phyloP scores from a whole-genome alignment of 305 asterid species.

The Caryopteris hybrid region DNA sequence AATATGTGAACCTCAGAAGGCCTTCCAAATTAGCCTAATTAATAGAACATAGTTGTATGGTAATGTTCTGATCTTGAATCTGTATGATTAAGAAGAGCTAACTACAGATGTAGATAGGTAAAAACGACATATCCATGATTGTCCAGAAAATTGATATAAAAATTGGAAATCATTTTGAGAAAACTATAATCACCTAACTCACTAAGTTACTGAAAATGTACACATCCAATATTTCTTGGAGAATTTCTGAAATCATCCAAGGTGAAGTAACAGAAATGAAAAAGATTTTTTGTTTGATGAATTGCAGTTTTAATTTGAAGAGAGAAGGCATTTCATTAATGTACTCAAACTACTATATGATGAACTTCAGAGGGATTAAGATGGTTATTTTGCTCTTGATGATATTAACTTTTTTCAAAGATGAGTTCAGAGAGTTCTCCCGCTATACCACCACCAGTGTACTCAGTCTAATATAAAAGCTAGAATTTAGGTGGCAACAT shows the following conservation, averaged over 20 bases:
- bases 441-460: not conserved
- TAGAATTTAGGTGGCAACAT: slow-evolving; percentile 5
- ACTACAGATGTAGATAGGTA: slow-evolving; percentile 1
- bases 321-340: not conserved
- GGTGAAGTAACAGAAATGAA: not conserved
- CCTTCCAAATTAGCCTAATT: not conserved
- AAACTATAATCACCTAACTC: not conserved
- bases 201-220: not conserved
- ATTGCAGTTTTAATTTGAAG: not conserved
- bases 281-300: not conserved
- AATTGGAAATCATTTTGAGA: slow-evolving; percentile 4
- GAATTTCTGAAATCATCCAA: not conserved
- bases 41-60: slow-evolving; percentile 7
- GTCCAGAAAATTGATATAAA: slow-evolving; percentile 7
- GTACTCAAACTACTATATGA: not conserved
- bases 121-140: slow-evolving; percentile 3
- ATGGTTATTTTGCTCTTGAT: not conserved
- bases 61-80: not conserved
- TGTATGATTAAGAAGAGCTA: slow-evolving; percentile 13
- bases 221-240: not conserved
- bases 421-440: slow-evolving; percentile 7
- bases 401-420: not conserved
- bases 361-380: not conserved
- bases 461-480: slow-evolving; percentile 5
- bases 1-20: slow-evolving; percentile 15